Percentiles rank a stretch among this genome's conserved stretches.
These are phyloP conservation scores for Musa troglodytarum DNA, from an alignment of 176 grass and related monocot genomes.

Conservation along the genomic window DNA sequence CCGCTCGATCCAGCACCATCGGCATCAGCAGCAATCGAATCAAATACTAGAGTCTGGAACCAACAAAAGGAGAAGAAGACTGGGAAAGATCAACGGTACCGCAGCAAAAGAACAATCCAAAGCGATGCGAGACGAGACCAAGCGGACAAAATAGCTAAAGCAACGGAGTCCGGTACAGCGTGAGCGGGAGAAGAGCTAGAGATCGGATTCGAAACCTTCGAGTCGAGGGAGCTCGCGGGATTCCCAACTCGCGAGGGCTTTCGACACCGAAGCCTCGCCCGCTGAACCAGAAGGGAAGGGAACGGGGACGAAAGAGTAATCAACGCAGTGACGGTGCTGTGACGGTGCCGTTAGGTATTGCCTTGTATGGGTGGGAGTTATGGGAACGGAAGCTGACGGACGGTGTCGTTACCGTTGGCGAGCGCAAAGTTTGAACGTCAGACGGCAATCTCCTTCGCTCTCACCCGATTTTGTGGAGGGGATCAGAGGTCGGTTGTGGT, in stretches of 20 bases:
- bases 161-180: not conserved
- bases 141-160: not conserved
- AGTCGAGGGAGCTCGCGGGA: not conserved
- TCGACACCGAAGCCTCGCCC: conserved; percentile 6
- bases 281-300: not conserved
- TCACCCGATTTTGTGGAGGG: not conserved
- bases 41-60: not conserved
- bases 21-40: not conserved
- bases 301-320: not conserved
- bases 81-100: not conserved
- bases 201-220: not conserved
- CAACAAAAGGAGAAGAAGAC: not conserved
- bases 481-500: not conserved
- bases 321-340: not conserved
- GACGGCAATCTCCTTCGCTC: not conserved
- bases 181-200: not conserved
- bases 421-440: conserved; percentile 7
- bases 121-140: not conserved
- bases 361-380: too few species aligned
- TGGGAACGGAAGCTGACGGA: too few species aligned
- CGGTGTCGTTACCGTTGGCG: conserved; percentile 4
- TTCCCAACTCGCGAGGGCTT: not conserved
- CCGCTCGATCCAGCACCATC: not conserved
- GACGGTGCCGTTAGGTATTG: not conserved
- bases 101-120: not conserved